Conservation (phyloP, 257 asterid species). For the Solanum gandarillasii region DNA sequence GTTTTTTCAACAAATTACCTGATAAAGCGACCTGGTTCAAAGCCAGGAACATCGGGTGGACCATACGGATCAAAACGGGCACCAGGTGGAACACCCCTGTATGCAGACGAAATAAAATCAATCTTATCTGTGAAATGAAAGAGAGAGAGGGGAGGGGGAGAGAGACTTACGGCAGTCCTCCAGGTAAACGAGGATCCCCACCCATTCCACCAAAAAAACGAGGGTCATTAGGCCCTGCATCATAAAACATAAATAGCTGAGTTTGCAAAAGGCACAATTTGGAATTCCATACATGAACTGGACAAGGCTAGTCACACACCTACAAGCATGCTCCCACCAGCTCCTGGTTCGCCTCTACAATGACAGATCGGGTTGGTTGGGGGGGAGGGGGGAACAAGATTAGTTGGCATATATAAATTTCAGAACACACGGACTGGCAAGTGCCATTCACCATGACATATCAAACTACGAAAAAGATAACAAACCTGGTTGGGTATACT, state of each 20-base stretch:
- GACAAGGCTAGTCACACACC: conserved; percentile 31
- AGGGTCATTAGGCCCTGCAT: conserved; percentile 74
- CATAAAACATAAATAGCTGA: neutral
- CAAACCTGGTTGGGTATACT: conserved; percentile 60
- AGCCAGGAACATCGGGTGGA: conserved; percentile 82
- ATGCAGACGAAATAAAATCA: neutral
- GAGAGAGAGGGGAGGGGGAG: neutral
- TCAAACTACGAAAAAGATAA: neutral
- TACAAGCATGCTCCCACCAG: conserved; percentile 52
- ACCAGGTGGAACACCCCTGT: conserved; percentile 80
- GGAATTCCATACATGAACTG: neutral
- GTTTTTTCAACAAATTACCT: conserved; percentile 25
- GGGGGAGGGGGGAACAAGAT: neutral
- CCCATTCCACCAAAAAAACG: conserved; percentile 52
- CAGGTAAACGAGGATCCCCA: conserved; percentile 40
- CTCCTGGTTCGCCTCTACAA: conserved; percentile 41
- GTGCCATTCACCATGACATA: neutral
- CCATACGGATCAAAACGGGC: conserved; percentile 91
- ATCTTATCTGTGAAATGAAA: neutral
- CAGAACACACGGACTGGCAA: neutral
- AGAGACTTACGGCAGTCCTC: conserved; percentile 42
- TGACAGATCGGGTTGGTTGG: neutral
- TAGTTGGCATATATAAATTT: neutral
- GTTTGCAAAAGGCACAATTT: neutral
- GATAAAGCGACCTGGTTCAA: conserved; percentile 67